Base-by-base conservation (phyloP, 2,329 filamentous ascomycete species). In the Ophiostoma sp. region DNA sequence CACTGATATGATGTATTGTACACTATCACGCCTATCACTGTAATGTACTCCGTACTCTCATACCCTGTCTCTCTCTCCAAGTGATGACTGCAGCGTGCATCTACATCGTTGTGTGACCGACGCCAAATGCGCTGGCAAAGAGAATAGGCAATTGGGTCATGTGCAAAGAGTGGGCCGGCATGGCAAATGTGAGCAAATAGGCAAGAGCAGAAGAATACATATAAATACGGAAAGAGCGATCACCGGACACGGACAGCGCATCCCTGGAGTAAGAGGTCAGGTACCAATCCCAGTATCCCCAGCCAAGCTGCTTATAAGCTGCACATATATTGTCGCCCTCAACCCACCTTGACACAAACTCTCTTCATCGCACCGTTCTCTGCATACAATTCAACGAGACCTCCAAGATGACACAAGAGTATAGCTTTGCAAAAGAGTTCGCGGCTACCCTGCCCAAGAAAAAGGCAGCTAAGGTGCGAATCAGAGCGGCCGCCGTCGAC, bases 351-450 rank as follows among this genome's bases (percentile, higher is more conserved):
- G 7, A 5, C 15, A 23, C n/a, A 57, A 41, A 13, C 39, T 41
- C 39, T 33, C 54, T 60, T 4, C 27, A 17, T 27, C 1, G 48
- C 15, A 48, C 27, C n/a, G 10, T 57, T 44, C 41, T 44, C 13
- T 48, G 44, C 44, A 48, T 17, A 48, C 44, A 48, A 5, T 13
- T 4, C 23, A 62, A 11, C 57, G 11, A 39, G 31, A 17, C 35
- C 5, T 62, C 27, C 60, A 44, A 8, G 8, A 68, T 68, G 68
- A 27, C 69, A 17, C 60, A 69, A 39, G 67, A 60, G 57, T 72
- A 72, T 69, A 72, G 68, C 70, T 75, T 75, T 68, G 72, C 66
- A 11, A 67, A 60, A 10, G 73, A 73, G 60, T 73, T 74, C 62
- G 57, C 35, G 33, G 71, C 73, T 23, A 64, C 67, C n/a, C 68